Percentiles rank a stretch among this genome's conserved stretches.
phyloP scores from a whole-genome alignment of 176 grass and related monocot species.

The Alloteropsis semialata region DNA sequence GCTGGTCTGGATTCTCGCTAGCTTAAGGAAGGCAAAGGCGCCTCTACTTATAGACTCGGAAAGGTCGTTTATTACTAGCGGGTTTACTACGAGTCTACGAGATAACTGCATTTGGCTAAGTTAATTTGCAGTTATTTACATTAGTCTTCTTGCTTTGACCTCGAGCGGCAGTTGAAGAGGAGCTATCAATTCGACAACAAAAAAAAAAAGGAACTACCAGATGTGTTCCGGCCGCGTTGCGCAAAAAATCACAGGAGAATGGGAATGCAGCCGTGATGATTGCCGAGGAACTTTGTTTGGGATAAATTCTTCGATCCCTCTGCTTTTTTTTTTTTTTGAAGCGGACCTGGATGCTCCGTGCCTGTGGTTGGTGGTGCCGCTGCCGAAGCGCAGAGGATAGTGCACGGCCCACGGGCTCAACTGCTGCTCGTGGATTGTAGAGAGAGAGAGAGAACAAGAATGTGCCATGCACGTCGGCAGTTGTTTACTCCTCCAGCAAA shows the following conservation, averaged over 20 bases:
- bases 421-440: not conserved
- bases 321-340: constrained; percentile 1
- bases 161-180: not conserved
- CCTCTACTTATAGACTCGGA: not conserved
- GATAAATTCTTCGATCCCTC: not conserved
- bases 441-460: too few relatives aligned
- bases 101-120: not conserved
- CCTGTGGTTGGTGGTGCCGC: not conserved
- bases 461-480: constrained; percentile 2
- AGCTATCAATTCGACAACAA: too few relatives aligned
- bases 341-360: not conserved
- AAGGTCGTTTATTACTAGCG: not conserved
- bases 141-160: not conserved
- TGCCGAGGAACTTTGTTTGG: not conserved
- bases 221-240: too few relatives aligned
- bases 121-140: not conserved
- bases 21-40: not conserved
- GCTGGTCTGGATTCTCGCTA: not conserved
- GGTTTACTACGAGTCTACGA: not conserved
- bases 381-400: too few relatives aligned
- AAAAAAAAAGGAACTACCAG: too few relatives aligned
- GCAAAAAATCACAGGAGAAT: too few relatives aligned
- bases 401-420: not conserved
- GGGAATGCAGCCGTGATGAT: not conserved
- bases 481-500: constrained; percentile 2